Base-by-base conservation (phyloP, 1,139 yeast genomes). In the Yamadazyma epiphylla region DNA sequence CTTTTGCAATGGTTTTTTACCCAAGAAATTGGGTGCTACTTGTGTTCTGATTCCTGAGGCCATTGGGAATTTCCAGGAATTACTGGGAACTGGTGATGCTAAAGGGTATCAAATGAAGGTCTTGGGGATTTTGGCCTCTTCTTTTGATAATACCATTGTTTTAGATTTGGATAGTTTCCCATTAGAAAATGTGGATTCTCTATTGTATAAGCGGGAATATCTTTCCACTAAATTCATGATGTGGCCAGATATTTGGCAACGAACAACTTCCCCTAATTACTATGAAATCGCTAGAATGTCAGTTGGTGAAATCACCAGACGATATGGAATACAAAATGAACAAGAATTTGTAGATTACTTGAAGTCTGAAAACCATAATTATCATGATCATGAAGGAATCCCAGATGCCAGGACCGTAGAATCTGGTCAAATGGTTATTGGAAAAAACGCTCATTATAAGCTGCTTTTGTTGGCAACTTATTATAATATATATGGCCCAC, bases 391-490 rank as follows among this genome's bases (percentile, higher is more conserved):
- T 26, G 58, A 50, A 4, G 61, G 62, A 2, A 25, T 58, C 12
- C 67, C 68, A 5, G 38, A 41, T 19, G 45, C 57, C 15, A 39
- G 48, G 13, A 49, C 60, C 10, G 51, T 51, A 3, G 70, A 64
- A 39, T 45, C 67, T 1, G 65, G 68, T 6, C 67, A 61, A 30
- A 35, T 77, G 28, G 46, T 77, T 22, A 62, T 78, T 25, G 67
- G 74, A 45, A 78, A 77, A 42, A 54, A 49, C 16, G 51, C 55
- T 3, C 84, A 77, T 48, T 56, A 70, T 30, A 60, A 55, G 33
- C 64, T 81, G 0, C 51, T 78, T 28, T 41, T 77, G 21, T 55
- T 77, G 16, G 65, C 82, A 0, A 53, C 75, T 27, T 78, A 76
- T 45, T 78, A 78, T 49, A 77, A 77, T 42, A 53, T 58, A 27